A percentile compares a stretch with the other conserved stretches of the same genome.
Evolutionary conservation across 2,329 filamentous ascomycete genomes (phyloP).

Genomic region (Cladosporium colombiae): DNA sequence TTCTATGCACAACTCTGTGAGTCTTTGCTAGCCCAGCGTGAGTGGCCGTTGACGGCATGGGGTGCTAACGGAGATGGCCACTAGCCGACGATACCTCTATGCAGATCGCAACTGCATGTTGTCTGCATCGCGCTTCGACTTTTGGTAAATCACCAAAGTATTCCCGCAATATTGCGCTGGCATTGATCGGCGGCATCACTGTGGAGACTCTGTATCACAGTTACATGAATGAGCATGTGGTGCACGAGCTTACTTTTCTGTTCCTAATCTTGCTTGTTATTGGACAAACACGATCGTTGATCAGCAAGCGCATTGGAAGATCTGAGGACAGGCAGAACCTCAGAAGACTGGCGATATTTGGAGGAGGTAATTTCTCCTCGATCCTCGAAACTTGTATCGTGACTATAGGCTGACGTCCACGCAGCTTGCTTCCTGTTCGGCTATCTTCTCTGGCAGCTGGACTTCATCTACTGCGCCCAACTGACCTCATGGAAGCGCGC

Average conservation of each 20-base stretch:
- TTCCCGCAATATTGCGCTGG: conserved; percentile 8
- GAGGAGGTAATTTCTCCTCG: background rate
- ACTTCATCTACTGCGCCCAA: conserved; percentile 19
- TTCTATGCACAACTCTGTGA: conserved; percentile 17
- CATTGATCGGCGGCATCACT: background rate
- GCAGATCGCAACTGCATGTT: conserved; percentile 19
- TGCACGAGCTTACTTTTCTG: conserved; percentile 19
- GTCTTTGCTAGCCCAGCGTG: background rate
- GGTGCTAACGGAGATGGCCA: background rate
- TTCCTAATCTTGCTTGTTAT: conserved; percentile 14
- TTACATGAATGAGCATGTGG: conserved; percentile 17
- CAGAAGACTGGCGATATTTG: conserved; percentile 10
- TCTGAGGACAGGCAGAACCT: conserved; percentile 11
- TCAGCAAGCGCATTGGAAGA: background rate
- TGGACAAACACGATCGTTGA: conserved; percentile 8
- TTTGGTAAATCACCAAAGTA: background rate
- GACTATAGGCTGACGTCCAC: background rate
- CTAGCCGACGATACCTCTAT: conserved; percentile 21
- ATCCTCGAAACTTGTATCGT: no score
- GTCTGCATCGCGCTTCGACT: conserved; percentile 12
- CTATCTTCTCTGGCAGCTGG: conserved; percentile 19
- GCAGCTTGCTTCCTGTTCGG: conserved; percentile 19
- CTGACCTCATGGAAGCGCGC: conserved; percentile 15
- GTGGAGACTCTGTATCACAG: conserved; percentile 18
- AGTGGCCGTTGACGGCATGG: background rate